Evolutionary conservation across 805 yeast species (phyloP).

Genomic region (Kodamaea kaohsiungensis): DNA sequence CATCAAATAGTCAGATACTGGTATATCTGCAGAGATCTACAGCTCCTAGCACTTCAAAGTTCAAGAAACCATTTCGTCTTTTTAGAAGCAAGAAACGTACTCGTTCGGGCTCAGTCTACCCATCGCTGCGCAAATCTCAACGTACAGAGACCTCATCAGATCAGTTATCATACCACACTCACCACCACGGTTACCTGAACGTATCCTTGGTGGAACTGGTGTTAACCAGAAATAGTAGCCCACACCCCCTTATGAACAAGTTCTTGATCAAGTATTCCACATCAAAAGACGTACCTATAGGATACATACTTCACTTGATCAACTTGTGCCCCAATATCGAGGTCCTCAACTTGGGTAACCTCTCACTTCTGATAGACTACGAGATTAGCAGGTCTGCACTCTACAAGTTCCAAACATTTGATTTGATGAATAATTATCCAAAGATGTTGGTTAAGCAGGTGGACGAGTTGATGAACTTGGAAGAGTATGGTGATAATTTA

Average conservation of each 20-base stretch:
- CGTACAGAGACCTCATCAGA: neutral
- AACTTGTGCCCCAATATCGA: constrained; percentile 64
- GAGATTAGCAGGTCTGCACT: constrained; percentile 42
- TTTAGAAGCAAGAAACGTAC: constrained; percentile 2
- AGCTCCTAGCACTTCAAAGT: constrained; percentile 5
- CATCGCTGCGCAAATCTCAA: constrained; percentile 5
- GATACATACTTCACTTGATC: constrained; percentile 67
- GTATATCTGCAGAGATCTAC: neutral
- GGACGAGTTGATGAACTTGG: constrained; percentile 22
- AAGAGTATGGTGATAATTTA: constrained; percentile 4
- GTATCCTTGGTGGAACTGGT: neutral
- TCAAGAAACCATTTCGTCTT: constrained; percentile 11
- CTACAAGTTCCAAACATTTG: constrained; percentile 39
- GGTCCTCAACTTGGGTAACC: constrained; percentile 55
- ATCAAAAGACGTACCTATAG: constrained; percentile 78
- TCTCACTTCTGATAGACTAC: constrained; percentile 70
- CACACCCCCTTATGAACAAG: constrained; percentile 64
- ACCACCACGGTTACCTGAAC: neutral
- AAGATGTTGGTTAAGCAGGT: constrained; percentile 27
- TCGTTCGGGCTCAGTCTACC: constrained; percentile 2
- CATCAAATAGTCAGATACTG: neutral
- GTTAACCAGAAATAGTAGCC: neutral
- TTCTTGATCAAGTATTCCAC: constrained; percentile 62
- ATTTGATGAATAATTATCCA: constrained; percentile 39
- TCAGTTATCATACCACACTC: neutral